Percentiles rank a stretch among this genome's conserved stretches.
These are phyloP conservation scores for Neurospora cerealis DNA, from an alignment of 495 filamentous ascomycete genomes.

Conservation along the genomic window DNA sequence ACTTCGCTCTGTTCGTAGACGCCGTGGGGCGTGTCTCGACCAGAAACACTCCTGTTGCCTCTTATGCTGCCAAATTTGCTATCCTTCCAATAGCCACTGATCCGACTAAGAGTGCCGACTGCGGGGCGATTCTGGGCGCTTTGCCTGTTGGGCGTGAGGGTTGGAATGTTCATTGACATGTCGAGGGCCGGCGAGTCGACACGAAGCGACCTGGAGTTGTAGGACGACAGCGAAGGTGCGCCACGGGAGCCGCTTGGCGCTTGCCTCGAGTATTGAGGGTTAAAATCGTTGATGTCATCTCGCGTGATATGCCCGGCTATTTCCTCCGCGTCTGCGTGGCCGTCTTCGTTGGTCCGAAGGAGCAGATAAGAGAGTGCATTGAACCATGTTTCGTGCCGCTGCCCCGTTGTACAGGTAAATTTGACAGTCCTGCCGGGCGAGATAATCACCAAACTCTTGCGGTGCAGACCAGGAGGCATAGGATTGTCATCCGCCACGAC, in stretches of 20 bases:
- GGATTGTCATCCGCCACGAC: conserved; percentile 96
- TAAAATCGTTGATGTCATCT: conserved; percentile 87
- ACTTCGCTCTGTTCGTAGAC: conserved; percentile 63
- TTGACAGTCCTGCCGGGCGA: conserved; percentile 82
- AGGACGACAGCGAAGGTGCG: conserved; percentile 69
- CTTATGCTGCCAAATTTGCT: conserved; percentile 37
- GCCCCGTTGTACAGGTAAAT: conserved; percentile 87
- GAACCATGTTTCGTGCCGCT: conserved; percentile 97
- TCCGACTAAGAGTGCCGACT: conserved; percentile 29
- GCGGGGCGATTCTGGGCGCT: conserved; percentile 19
- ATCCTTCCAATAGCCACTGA: conserved; percentile 37
- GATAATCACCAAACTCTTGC: conserved; percentile 82
- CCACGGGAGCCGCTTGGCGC: conserved; percentile 30
- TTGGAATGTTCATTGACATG: conserved; percentile 32
- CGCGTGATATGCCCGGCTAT: conserved; percentile 47
- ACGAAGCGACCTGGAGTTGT: conserved; percentile 61
- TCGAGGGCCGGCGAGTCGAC: conserved; percentile 45
- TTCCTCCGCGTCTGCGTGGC: conserved; percentile 47
- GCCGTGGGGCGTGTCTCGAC: conserved; percentile 31
- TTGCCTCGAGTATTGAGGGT: conserved; percentile 53
- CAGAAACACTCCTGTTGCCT: conserved; percentile 28
- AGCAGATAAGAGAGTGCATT: conserved; percentile 92
- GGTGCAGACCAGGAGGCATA: conserved; percentile 86
- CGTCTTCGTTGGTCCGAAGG: conserved; percentile 55
- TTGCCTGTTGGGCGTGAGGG: conserved; percentile 34